Evolutionary conservation across 768 basidiomycete genomes (phyloP).

Genomic region (Kwoniella newhampshirensis): DNA sequence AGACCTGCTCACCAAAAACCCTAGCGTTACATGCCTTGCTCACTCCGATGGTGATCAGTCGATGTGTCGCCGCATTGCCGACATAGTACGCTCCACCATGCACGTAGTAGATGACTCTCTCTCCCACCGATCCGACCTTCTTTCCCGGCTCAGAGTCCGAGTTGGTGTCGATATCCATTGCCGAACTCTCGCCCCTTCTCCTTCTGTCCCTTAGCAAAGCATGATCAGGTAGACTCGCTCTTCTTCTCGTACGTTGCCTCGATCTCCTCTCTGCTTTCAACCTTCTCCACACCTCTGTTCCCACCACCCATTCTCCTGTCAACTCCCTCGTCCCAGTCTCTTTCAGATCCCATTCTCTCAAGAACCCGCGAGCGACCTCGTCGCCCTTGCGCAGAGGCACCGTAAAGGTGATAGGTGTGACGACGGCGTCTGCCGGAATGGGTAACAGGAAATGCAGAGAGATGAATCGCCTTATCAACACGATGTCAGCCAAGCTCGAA

Average conservation of each 20-base stretch:
- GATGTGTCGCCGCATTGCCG: constrained; percentile 85
- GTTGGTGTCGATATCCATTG: background rate
- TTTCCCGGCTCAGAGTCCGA: background rate
- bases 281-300: constrained; percentile 81
- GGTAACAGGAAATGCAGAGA: constrained; percentile 77
- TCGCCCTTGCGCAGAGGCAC: constrained; percentile 62
- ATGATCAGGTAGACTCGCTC: background rate
- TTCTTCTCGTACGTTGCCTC: constrained; percentile 15
- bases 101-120: constrained; percentile 85
- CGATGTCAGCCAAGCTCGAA: constrained; percentile 79
- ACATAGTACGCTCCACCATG: constrained; percentile 95
- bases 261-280: constrained; percentile 75
- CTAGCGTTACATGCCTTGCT: constrained; percentile 85
- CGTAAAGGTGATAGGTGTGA: constrained; percentile 88
- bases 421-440: constrained; percentile 84
- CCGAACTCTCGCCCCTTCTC: background rate
- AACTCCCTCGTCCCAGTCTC: constrained; percentile 80
- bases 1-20: constrained; percentile 66
- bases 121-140: constrained; percentile 47
- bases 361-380: constrained; percentile 61
- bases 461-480: constrained; percentile 66
- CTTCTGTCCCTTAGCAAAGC: background rate
- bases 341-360: constrained; percentile 65
- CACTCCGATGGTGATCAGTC: constrained; percentile 83
- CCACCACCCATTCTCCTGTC: constrained; percentile 96